Evolutionary conservation across 176 grass and related monocot genomes (phyloP).

Genomic region (Eragrostis nindensis): DNA sequence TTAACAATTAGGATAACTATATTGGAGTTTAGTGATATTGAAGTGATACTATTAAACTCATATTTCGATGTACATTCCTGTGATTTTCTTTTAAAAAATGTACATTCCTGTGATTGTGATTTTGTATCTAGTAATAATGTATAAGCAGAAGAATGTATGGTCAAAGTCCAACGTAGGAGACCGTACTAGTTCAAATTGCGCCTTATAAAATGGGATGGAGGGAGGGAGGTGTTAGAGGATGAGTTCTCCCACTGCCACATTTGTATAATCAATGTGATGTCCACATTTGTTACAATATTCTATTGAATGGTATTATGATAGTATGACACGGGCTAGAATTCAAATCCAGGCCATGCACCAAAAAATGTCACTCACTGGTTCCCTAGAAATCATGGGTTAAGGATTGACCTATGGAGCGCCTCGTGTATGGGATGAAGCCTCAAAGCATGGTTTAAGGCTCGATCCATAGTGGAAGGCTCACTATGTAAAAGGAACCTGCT

Average conservation of each 20-base stretch:
- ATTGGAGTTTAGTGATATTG: background rate
- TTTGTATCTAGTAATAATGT: background rate
- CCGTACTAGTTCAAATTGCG: background rate
- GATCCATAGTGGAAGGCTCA: too few relatives aligned
- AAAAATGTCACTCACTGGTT: too few relatives aligned
- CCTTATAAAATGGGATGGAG: background rate
- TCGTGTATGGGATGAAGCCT: too few relatives aligned
- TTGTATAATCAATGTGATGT: background rate
- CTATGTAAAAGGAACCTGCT: too few relatives aligned
- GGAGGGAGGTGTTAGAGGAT: slow-evolving; percentile 6
- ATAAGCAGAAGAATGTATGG: background rate
- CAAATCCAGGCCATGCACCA: too few relatives aligned
- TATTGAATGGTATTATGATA: slow-evolving; percentile 13
- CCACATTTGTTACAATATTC: slow-evolving; percentile 5
- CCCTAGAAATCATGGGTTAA: too few relatives aligned
- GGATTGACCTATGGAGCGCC: too few relatives aligned
- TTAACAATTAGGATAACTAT: background rate
- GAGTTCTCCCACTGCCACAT: slow-evolving; percentile 12
- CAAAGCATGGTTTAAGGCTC: too few relatives aligned
- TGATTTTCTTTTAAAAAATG: background rate
- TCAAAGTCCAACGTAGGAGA: background rate
- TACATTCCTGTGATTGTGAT: background rate
- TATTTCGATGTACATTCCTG: background rate
- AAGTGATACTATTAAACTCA: background rate
- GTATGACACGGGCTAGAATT: too few relatives aligned